phyloP scores from a whole-genome alignment of 2,329 filamentous ascomycete genomes.

The Talaromyces sp. region DNA sequence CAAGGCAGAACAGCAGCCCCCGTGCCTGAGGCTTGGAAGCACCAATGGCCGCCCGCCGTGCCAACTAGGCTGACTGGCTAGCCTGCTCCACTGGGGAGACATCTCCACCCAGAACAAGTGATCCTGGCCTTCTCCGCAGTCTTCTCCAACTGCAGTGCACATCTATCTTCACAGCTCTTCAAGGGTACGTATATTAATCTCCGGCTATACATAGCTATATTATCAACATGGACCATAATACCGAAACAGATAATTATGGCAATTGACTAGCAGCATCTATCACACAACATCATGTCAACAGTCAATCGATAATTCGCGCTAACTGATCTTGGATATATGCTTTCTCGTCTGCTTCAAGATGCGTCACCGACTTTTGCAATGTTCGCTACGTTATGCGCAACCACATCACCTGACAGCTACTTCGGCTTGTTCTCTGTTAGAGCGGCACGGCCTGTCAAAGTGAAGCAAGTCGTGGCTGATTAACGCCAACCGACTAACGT shows the following conservation, averaged over 20 bases:
- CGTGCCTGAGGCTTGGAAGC: constrained; percentile 3
- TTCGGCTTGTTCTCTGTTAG: background rate
- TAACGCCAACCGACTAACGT: background rate
- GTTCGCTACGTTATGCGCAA: background rate
- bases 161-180: background rate
- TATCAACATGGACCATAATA: background rate
- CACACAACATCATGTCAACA: background rate
- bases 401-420: background rate
- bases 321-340: background rate
- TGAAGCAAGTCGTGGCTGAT: background rate
- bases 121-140: background rate
- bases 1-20: background rate
- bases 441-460: background rate
- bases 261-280: background rate
- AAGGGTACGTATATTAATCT: background rate
- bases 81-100: background rate
- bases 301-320: background rate
- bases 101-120: background rate
- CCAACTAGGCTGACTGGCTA: background rate
- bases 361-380: constrained; percentile 5
- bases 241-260: background rate
- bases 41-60: background rate
- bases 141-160: background rate
- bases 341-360: background rate
- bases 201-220: background rate